phyloP scores from a whole-genome alignment of 169 alveolate genomes.

The Eimeria praecox region DNA sequence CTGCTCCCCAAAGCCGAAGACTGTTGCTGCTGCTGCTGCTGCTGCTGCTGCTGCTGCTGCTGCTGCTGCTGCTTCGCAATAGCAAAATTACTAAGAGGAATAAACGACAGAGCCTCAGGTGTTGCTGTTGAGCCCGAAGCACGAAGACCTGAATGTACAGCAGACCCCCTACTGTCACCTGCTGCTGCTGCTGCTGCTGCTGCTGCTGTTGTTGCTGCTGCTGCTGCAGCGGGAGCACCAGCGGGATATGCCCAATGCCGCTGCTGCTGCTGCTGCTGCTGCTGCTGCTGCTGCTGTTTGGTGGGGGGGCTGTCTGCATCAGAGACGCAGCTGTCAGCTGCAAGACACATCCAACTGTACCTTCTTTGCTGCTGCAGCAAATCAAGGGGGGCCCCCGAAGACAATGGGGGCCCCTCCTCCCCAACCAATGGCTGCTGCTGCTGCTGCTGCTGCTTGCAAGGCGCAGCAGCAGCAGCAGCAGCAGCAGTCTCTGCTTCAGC shows the following conservation, averaged over 20 bases:
- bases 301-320: not conserved
- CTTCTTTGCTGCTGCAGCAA: not conserved
- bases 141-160: too few relatives aligned
- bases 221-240: not conserved
- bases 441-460: not conserved
- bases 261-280: not conserved
- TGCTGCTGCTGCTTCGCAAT: not conserved
- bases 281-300: not conserved
- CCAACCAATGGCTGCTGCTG: not conserved
- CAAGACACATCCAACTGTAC: not conserved
- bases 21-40: not conserved
- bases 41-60: not conserved
- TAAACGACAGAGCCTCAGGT: not conserved
- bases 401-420: not conserved
- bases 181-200: not conserved
- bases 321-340: not conserved
- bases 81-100: not conserved
- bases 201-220: not conserved
- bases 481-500: not conserved
- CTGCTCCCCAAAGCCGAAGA: not conserved
- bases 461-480: conserved; percentile 27
- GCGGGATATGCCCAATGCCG: not conserved
- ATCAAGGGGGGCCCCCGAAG: conserved; percentile 9
- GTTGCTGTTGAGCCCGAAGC: not conserved
- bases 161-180: not conserved